Evolutionary conservation across 306 rosid species (phyloP), one percentile per base, ranked within the genome.

Genomic region (Citrullus colocynthis): DNA sequence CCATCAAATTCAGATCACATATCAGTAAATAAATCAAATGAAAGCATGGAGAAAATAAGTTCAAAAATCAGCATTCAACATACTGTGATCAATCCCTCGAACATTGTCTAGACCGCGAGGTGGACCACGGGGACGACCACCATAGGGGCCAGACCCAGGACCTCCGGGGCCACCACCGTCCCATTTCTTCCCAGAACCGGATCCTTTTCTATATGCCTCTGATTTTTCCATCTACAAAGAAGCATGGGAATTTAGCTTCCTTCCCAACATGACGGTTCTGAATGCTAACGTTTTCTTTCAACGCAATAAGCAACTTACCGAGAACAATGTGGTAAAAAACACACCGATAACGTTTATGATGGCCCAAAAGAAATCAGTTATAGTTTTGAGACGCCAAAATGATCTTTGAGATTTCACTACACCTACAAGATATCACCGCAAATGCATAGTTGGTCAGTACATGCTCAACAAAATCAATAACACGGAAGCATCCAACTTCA

Each of bases 101-200:
- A 95, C 97, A 78, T 95, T 95, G 75, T 95, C 97, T 8, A 95
- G 88, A 57, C 99, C 96, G 7, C 98, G 91, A 34, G 93, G 97
- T 18, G 96, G 97, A 32, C 97, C 89, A 6, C 88, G 87, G 20
- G 96, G 97, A 76, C 98, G 90, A 34, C 84, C 84, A 1, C 98
- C 97, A 49, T 84, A 89, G 16, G 97, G 92, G 15, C 98, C 97
- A 0, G 93, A 89, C 14, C 98, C 91, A 6, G 91, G 89, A 15
- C 96, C 98, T 78, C 98, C 96, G 0, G 96, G 97, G 36, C 90
- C 90, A 72, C 97, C 97, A 0, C 97, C 93, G 79, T 91, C 93
- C 93, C 93, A 87, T 83, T 95, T 92, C 92, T 95, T 95, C 59
- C 88, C 81, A 57, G 90, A 75, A 67, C 85, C 91, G 2, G 92